These are phyloP conservation scores for Adansonia grandidieri DNA, from an alignment of 441 rosid genomes.

Conservation along the genomic window DNA sequence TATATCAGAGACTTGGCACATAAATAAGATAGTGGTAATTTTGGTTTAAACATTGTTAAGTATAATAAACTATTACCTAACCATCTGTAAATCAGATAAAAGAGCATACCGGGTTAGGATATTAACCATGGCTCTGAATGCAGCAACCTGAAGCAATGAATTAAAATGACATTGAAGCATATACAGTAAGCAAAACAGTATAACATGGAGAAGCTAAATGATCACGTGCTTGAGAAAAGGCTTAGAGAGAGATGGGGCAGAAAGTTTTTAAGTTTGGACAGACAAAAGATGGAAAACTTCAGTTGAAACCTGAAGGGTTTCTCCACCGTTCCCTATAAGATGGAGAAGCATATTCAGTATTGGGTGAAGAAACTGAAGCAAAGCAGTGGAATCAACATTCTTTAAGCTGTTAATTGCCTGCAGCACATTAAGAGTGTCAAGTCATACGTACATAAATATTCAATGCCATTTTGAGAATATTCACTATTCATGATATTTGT, in stretches of 20 bases:
- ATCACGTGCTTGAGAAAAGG: constrained; percentile 22
- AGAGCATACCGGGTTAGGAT: constrained; percentile 85
- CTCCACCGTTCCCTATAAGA: constrained; percentile 99
- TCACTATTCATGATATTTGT: constrained; percentile 18
- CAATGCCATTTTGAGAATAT: constrained; percentile 13
- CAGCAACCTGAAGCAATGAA: constrained; percentile 83
- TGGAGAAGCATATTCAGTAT: constrained; percentile 97
- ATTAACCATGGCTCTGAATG: constrained; percentile 99
- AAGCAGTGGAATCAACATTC: constrained; percentile 95
- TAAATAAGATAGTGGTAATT: constrained; percentile 6
- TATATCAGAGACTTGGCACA: background rate
- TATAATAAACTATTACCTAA: constrained; percentile 18
- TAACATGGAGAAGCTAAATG: constrained; percentile 19
- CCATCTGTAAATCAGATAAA: constrained; percentile 11
- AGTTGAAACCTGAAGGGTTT: constrained; percentile 86
- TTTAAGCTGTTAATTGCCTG: constrained; percentile 99
- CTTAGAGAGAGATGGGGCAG: constrained; percentile 10
- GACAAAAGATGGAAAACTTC: background rate
- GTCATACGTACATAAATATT: constrained; percentile 4
- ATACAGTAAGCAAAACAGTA: constrained; percentile 18
- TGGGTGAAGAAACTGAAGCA: constrained; percentile 99
- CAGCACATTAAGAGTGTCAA: constrained; percentile 27
- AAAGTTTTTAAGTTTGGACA: background rate
- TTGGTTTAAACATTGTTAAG: constrained; percentile 18
- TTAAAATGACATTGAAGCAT: constrained; percentile 25